phyloP scores from a whole-genome alignment of 2,329 filamentous ascomycete genomes.

The Tolypocladium endophyticum region DNA sequence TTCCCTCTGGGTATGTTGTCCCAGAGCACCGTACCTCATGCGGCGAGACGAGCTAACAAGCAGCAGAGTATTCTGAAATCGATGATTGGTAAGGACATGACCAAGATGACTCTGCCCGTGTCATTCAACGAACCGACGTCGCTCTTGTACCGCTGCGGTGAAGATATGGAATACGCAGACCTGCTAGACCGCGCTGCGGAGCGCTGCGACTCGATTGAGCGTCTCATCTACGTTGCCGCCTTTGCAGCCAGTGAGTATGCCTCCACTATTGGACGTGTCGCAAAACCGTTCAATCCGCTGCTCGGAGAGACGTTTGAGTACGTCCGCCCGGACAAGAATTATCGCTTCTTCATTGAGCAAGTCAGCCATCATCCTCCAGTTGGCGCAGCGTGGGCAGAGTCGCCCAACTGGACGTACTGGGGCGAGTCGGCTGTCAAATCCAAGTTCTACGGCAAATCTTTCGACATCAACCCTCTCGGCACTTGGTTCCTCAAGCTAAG shows the following conservation, averaged over 20 bases:
- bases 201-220: conserved; percentile 76
- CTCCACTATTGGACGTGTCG: conserved; percentile 90
- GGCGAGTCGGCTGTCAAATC: conserved; percentile 92
- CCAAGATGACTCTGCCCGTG: conserved; percentile 96
- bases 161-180: conserved; percentile 97
- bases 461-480: conserved; percentile 90
- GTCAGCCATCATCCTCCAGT: conserved; percentile 95
- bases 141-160: conserved; percentile 82
- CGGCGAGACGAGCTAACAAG: conserved; percentile 9
- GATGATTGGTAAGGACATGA: conserved; percentile 99
- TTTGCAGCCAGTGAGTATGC: conserved; percentile 96
- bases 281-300: conserved; percentile 95
- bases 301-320: conserved; percentile 97
- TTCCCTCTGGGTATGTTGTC: conserved; percentile 73
- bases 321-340: conserved; percentile 88
- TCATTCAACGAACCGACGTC: conserved; percentile 99
- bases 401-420: conserved; percentile 92
- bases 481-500: conserved; percentile 92
- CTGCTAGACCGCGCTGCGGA: conserved; percentile 83
- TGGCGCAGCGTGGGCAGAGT: conserved; percentile 86
- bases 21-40: neutral
- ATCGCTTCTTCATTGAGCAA: conserved; percentile 97
- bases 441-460: conserved; percentile 95
- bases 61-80: conserved; percentile 85
- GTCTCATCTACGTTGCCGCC: conserved; percentile 86